phyloP scores from a whole-genome alignment of 495 filamentous ascomycete genomes.

The Clohesyomyces aquaticus region DNA sequence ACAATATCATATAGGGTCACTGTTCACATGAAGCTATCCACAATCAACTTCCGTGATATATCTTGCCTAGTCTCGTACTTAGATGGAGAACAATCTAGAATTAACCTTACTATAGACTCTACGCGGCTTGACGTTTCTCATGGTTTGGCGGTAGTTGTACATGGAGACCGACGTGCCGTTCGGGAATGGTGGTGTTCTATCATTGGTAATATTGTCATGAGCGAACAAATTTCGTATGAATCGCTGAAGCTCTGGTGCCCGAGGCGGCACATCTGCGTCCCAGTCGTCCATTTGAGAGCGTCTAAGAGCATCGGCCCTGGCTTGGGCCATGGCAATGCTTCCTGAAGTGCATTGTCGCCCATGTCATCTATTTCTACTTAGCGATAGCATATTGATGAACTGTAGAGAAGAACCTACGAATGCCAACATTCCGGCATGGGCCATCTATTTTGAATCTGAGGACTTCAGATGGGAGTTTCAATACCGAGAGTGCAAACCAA shows the following conservation, averaged over 20 bases:
- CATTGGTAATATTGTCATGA: conserved; percentile 1
- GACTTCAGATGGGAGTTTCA: too few species aligned
- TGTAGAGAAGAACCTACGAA: background rate
- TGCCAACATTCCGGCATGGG: conserved; percentile 2
- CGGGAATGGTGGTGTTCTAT: background rate
- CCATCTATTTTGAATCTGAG: conserved; percentile 6
- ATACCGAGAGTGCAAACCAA: too few species aligned
- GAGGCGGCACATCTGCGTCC: background rate
- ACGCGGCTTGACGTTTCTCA: background rate
- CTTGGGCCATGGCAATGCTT: conserved; percentile 8
- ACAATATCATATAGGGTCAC: too few species aligned
- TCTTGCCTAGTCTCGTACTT: too few species aligned
- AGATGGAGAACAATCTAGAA: too few species aligned
- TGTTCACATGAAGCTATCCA: too few species aligned
- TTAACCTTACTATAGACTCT: conserved; percentile 1
- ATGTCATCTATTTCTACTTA: background rate
- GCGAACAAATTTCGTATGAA: background rate
- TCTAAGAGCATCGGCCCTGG: background rate
- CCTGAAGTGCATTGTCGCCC: background rate
- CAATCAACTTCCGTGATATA: too few species aligned
- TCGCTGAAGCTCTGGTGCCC: background rate
- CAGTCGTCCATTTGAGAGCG: too few species aligned
- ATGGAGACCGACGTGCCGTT: background rate
- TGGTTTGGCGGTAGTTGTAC: background rate
- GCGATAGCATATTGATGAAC: too few species aligned